Base-by-base conservation (phyloP, 129 eudicot genomes). In the Tagetes patula region DNA sequence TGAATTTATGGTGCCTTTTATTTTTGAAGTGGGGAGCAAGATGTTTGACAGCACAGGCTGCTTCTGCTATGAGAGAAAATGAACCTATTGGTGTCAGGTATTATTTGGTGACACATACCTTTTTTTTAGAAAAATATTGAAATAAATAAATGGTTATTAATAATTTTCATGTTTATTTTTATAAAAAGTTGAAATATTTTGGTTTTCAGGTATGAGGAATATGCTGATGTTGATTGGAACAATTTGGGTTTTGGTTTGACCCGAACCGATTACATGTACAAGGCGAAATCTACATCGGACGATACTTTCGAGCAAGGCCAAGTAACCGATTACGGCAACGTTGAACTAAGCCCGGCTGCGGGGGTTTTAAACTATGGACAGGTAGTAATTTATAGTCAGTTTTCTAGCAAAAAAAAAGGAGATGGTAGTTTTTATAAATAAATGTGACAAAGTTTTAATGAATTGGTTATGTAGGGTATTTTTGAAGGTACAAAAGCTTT, bases 291-390 rank as follows among this genome's bases (percentile, higher is more conserved):
- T 77, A 46, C 83, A 2, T 47, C 73, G 45, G 80, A 80, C 27
- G 75, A 71, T 2, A 67, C 50, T 10, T 94, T 88, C 68, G 36
- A 82, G 12, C 81, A 78, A 69, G 97, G 97, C 4, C 70, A 73
- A 34, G 80, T 94, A 33, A 75, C 80, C 30, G 83, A 65, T 8
- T 94, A 79, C 48, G 94, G 89, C 4, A 88, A 88, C 53, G 72
- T 94, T 14, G 87, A 91, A 49, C 67, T 94, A 70, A 86, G 90
- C 70, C 99, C 99, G 67, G 86, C 96, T 43, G 97, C 99, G 10
- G 93, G 93, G 8, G 96, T 94, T 75, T 61, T 94, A 49, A 94
- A 94, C 64, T 94, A 94, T 53, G 97, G 99, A 9, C 99, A 94
- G 94, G 99, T 91, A 56, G 99, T 91, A 56, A 33, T 9, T 10